Conservation (phyloP, 2,329 filamentous ascomycete genomes). For the Colletotrichum simmondsii region DNA sequence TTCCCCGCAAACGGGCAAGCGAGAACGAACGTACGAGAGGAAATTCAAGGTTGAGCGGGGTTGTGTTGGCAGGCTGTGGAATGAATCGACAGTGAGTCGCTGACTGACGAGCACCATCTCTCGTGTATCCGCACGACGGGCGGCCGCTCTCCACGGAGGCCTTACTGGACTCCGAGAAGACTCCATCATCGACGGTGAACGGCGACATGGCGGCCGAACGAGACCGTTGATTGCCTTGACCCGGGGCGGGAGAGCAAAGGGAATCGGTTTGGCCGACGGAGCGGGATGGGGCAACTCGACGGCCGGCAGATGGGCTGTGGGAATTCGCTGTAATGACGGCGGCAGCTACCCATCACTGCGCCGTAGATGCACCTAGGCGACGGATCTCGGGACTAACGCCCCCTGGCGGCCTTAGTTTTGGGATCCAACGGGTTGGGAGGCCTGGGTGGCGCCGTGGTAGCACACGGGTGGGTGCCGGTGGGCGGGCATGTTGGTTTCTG, state of each 20-base stretch:
- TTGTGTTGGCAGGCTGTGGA: neutral
- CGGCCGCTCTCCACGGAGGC: neutral
- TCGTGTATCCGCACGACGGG: neutral
- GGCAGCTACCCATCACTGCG: neutral
- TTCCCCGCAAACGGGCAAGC: slow-evolving; percentile 10
- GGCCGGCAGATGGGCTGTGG: neutral
- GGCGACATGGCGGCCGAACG: neutral
- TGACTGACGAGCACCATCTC: too few relatives aligned
- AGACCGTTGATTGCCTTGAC: neutral
- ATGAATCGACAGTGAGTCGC: neutral
- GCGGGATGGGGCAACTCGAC: slow-evolving; percentile 17
- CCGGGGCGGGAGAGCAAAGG: neutral
- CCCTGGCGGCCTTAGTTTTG: neutral
- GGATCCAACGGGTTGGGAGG: neutral
- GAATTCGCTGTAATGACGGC: slow-evolving; percentile 1
- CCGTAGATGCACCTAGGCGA: neutral
- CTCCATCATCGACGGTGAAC: neutral
- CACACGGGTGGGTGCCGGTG: neutral
- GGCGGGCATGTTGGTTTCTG: neutral
- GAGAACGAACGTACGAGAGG: neutral
- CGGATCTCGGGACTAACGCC: neutral
- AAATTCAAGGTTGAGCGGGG: too few relatives aligned
- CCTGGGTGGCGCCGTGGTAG: neutral
- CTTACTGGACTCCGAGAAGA: neutral
- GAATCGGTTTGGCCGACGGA: slow-evolving; percentile 25